Conservation (phyloP, 139 green algal species). For the Closterium sp. region DNA sequence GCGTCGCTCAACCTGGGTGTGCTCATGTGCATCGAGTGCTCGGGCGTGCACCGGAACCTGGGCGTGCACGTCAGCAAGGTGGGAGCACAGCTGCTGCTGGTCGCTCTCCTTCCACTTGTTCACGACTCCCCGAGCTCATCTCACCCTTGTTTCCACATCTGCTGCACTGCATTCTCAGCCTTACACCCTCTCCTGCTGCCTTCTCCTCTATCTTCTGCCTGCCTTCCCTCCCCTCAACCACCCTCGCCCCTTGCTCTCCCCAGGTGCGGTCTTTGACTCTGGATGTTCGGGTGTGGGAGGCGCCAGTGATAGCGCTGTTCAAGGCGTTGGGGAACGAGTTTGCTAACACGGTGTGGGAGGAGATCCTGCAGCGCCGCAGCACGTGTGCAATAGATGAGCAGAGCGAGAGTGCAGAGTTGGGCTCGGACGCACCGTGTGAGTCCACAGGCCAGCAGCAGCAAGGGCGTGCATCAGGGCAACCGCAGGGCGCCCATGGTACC, state of each 20-base stretch:
- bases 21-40: slow-evolving; percentile 90
- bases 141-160: neutral
- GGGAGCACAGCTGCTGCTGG: neutral
- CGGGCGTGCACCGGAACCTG: slow-evolving; percentile 80
- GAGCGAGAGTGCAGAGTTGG: neutral
- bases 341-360: slow-evolving; percentile 44
- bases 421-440: neutral
- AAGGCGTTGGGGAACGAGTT: slow-evolving; percentile 42
- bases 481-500: neutral
- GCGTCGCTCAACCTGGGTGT: slow-evolving; percentile 84
- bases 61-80: slow-evolving; percentile 81
- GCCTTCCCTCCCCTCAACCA: neutral
- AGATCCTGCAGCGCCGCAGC: neutral
- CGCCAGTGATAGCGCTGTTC: slow-evolving; percentile 41
- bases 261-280: slow-evolving; percentile 49
- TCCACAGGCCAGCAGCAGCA: too few relatives aligned
- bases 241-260: neutral
- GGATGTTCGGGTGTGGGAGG: slow-evolving; percentile 54
- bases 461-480: neutral
- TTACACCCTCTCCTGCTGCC: neutral
- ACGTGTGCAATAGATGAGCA: neutral
- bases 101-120: neutral
- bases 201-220: neutral
- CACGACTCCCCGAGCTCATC: neutral
- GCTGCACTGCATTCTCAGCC: neutral